phyloP scores from a whole-genome alignment of 2,329 filamentous ascomycete genomes.

The Trichoderma sp. region DNA sequence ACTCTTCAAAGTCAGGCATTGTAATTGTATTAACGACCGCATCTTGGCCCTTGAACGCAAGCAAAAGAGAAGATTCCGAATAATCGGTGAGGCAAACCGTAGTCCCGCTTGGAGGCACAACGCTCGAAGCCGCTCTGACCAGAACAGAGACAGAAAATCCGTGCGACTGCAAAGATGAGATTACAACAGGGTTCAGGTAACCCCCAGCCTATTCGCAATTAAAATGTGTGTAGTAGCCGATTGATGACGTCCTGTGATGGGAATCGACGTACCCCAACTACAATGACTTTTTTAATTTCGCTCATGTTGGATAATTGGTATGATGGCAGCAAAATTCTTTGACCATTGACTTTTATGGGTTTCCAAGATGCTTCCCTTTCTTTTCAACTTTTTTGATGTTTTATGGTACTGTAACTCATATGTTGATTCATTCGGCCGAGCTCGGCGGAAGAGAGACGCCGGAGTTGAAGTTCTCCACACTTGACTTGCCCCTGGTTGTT shows the following conservation, averaged over 20 bases:
- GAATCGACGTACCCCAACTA: neutral
- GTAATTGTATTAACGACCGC: slow-evolving; percentile 10
- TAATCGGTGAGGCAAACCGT: neutral
- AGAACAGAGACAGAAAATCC: slow-evolving; percentile 6
- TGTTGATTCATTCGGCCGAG: slow-evolving; percentile 13
- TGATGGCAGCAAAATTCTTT: neutral
- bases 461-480: neutral
- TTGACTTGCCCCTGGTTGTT: neutral
- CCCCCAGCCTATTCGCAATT: neutral
- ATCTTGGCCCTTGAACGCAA: neutral
- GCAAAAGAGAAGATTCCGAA: neutral
- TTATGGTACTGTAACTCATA: neutral
- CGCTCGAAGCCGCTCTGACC: neutral
- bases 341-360: neutral
- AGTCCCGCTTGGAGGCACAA: neutral
- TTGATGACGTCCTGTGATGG: neutral
- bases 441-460: slow-evolving; percentile 2
- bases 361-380: neutral
- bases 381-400: neutral
- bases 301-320: neutral
- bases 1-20: neutral
- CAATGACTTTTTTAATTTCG: neutral
- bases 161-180: neutral
- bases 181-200: neutral
- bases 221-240: neutral